Base-by-base conservation (phyloP, 257 asterid species). In the Nicotiana paniculata region DNA sequence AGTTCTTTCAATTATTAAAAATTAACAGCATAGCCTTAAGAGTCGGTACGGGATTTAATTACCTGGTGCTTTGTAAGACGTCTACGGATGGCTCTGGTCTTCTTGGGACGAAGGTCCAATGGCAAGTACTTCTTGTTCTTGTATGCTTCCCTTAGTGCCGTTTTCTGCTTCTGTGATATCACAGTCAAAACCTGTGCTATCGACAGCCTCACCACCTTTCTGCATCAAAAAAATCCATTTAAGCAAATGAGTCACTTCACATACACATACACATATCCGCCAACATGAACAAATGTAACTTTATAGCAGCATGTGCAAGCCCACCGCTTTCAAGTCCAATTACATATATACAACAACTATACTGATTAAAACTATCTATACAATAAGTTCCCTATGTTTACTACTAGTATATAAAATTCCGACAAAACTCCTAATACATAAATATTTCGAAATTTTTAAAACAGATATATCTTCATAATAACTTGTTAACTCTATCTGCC, bases 31-130 rank as follows among this genome's bases (percentile, higher is more conserved):
- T 4, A 12, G 21, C 21, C 32, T 39, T 17, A 17, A 24, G 11
- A 63, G 66, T 4, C 28, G 58, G 58, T 28, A 17, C 8, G 17
- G 8, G 43, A 17, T 33, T 35, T 48, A 67, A 1, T 54, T 72
- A 91, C 97, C 90, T 93, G 97, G 79, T 90, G 94, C 77, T 93
- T 91, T 81, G 94, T 93, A 9, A 93, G 87, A 48, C 97, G 93
- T 30, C 90, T 89, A 37, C 94, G 94, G 77, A 92, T 91, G 16
- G 76, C 76, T 67, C 76, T 67, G 53, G 76, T 67, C 76, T 67
- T 35, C 76, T 67, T 67, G 53, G 53, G 53, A 67, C 76, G 76
- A 67, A 67, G 53, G 53, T 33, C 76, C 2, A 67, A 28, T 9
- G 76, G 94, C 87, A 91, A 81, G 48, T 86, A 89, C 90, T 92